These are phyloP conservation scores for Malassezia sp. DNA, from an alignment of 1,284 basidiomycete species.

Conservation along the genomic window DNA sequence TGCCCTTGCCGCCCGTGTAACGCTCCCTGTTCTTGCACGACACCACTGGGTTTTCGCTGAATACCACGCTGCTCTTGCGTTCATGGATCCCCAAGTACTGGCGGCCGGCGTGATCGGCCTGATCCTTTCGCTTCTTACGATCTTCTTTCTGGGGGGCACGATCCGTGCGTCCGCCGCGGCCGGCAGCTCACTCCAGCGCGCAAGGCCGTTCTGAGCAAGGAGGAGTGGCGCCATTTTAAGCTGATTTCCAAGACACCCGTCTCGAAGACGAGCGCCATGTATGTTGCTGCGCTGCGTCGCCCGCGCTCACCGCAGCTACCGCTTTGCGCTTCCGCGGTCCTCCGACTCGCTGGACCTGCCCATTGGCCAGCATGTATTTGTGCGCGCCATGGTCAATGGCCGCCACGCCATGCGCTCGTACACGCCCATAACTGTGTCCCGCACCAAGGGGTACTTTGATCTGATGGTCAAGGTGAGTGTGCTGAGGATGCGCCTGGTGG, in stretches of 20 bases:
- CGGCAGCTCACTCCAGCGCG: too few relatives aligned
- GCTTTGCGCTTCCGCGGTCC: conserved; percentile 64
- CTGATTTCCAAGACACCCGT: conserved; percentile 69
- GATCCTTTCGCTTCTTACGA: conserved; percentile 24
- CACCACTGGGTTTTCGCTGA: conserved; percentile 23
- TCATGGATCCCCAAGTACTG: conserved; percentile 38
- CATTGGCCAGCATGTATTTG: conserved; percentile 87
- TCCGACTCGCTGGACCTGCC: conserved; percentile 78
- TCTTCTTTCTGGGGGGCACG: conserved; percentile 24
- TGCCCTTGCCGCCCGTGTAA: neutral
- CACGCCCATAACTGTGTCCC: conserved; percentile 85
- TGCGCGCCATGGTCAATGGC: conserved; percentile 78
- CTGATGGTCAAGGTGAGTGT: conserved; percentile 95
- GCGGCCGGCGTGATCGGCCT: conserved; percentile 36
- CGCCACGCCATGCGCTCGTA: conserved; percentile 83
- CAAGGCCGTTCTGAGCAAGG: conserved; percentile 60
- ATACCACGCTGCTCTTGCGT: conserved; percentile 27
- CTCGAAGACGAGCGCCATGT: conserved; percentile 93
- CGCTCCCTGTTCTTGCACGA: conserved; percentile 14
- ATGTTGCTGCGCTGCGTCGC: too few relatives aligned
- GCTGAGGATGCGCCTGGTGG: too few relatives aligned
- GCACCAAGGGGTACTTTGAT: conserved; percentile 85
- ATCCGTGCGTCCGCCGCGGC: neutral
- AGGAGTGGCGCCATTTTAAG: conserved; percentile 68
- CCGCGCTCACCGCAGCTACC: conserved; percentile 53